Conservation (phyloP, 2,329 filamentous ascomycete species). For the Fusarium pilosicola region DNA sequence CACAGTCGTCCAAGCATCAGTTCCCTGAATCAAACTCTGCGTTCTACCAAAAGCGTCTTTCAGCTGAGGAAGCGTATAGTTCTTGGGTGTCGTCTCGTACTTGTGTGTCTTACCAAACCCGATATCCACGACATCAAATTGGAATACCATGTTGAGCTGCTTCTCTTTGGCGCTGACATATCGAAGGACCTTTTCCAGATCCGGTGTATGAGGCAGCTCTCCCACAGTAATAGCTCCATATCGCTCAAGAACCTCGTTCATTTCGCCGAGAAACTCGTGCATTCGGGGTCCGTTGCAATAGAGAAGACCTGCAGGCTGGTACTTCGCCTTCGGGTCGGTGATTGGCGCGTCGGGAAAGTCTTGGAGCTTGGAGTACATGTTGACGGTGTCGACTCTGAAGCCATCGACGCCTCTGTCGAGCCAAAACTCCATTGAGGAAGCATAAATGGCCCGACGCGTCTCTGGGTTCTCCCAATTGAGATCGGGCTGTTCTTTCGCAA, state of each 20-base stretch:
- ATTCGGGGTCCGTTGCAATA: conserved; percentile 76
- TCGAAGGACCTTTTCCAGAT: conserved; percentile 64
- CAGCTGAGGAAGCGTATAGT: conserved; percentile 59
- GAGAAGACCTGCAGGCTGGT: conserved; percentile 64
- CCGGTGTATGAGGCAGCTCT: conserved; percentile 72
- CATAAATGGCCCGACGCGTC: conserved; percentile 75
- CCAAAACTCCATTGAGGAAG: conserved; percentile 81
- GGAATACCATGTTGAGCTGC: conserved; percentile 76
- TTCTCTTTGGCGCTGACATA: conserved; percentile 68
- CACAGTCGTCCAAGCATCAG: conserved; percentile 70
- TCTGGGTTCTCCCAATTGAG: conserved; percentile 84
- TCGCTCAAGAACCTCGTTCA: conserved; percentile 67
- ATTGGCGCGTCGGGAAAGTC: conserved; percentile 68
- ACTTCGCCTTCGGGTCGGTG: conserved; percentile 55
- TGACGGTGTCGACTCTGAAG: conserved; percentile 80
- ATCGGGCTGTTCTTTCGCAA: conserved; percentile 80
- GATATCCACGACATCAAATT: conserved; percentile 71
- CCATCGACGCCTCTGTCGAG: conserved; percentile 77
- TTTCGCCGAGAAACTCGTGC: conserved; percentile 74
- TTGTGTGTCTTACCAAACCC: conserved; percentile 63
- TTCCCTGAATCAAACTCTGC: conserved; percentile 62
- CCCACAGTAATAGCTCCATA: conserved; percentile 78
- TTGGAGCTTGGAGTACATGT: conserved; percentile 74
- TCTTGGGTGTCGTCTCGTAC: conserved; percentile 59
- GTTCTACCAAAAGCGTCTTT: conserved; percentile 60